phyloP scores from a whole-genome alignment of 2,329 filamentous ascomycete genomes.

The Hypoxylon sp. region DNA sequence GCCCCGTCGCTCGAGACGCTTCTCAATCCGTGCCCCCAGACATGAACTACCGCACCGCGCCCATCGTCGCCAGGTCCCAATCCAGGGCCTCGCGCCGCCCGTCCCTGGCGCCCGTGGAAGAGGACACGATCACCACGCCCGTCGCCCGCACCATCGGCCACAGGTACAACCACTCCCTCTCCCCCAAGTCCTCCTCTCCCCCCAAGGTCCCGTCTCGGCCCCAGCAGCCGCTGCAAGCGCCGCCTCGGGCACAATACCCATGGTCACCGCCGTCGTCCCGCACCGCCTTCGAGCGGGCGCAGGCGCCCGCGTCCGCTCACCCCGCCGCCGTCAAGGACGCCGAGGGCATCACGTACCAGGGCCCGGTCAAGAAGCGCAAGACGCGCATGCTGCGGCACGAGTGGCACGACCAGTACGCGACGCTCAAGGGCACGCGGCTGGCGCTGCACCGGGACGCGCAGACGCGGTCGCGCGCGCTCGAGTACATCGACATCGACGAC shows the following conservation, averaged over 20 bases:
- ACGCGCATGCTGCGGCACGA: constrained; percentile 90
- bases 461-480: constrained; percentile 68
- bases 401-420: constrained; percentile 93
- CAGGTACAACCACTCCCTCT: constrained; percentile 48
- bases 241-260: constrained; percentile 67
- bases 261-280: constrained; percentile 65
- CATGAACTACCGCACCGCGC: constrained; percentile 78
- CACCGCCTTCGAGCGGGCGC: constrained; percentile 59
- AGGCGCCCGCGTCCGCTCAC: constrained; percentile 52
- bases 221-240: constrained; percentile 62
- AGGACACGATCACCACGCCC: constrained; percentile 64
- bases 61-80: constrained; percentile 58
- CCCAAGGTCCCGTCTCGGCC: constrained; percentile 48
- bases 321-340: constrained; percentile 52
- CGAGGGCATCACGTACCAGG: constrained; percentile 76
- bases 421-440: constrained; percentile 79
- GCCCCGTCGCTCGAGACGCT: constrained; percentile 79
- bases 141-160: constrained; percentile 50
- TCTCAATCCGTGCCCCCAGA: constrained; percentile 95
- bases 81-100: constrained; percentile 74
- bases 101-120: constrained; percentile 78
- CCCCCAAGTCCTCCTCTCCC: constrained; percentile 50
- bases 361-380: constrained; percentile 95
- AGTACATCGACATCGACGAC: constrained; percentile 89
- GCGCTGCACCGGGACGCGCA: constrained; percentile 78